Percentiles rank a stretch among this genome's conserved stretches.
These are phyloP conservation scores for Colletotrichum chlorophyti DNA, from an alignment of 2,329 filamentous ascomycete species.

Conservation along the genomic window DNA sequence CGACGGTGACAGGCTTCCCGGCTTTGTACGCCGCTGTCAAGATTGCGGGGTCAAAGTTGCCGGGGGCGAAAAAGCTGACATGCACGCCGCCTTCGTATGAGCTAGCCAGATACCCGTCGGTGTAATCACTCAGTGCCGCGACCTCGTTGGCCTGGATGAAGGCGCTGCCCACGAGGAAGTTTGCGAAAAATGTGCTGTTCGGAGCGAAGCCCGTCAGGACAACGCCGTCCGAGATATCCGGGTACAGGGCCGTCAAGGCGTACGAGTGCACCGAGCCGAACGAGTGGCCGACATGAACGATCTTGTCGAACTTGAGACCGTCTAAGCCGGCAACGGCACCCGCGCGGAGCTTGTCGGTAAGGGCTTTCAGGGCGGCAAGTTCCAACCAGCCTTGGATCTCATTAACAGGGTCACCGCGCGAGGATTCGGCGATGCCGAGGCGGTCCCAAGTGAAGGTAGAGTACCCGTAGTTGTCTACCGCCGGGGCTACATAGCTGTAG, in stretches of 20 bases:
- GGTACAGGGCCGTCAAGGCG: constrained; percentile 57
- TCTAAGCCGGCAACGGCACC: constrained; percentile 51
- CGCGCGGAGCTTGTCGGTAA: constrained; percentile 57
- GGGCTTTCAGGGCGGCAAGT: constrained; percentile 59
- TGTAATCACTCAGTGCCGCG: constrained; percentile 39
- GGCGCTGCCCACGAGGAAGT: constrained; percentile 53
- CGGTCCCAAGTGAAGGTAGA: constrained; percentile 68
- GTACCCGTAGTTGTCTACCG: constrained; percentile 61
- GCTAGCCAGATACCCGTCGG: constrained; percentile 60
- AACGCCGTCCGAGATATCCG: constrained; percentile 61
- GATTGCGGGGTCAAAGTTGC: constrained; percentile 61
- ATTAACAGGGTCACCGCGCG: constrained; percentile 63
- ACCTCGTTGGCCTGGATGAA: constrained; percentile 50
- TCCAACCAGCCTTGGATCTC: constrained; percentile 66
- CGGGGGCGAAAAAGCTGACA: constrained; percentile 58
- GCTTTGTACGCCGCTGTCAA: constrained; percentile 51
- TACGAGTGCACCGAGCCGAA: constrained; percentile 68
- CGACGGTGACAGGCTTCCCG: constrained; percentile 63
- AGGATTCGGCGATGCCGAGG: constrained; percentile 65
- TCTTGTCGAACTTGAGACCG: constrained; percentile 42
- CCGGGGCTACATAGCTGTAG: constrained; percentile 66
- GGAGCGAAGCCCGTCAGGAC: constrained; percentile 67
- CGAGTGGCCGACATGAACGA: constrained; percentile 69
- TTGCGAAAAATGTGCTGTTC: constrained; percentile 49
- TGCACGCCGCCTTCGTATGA: constrained; percentile 55